Evolutionary conservation across 2,329 filamentous ascomycete genomes (phyloP), one percentile per base, ranked within the genome.

Genomic region (Aspergillus unguis): DNA sequence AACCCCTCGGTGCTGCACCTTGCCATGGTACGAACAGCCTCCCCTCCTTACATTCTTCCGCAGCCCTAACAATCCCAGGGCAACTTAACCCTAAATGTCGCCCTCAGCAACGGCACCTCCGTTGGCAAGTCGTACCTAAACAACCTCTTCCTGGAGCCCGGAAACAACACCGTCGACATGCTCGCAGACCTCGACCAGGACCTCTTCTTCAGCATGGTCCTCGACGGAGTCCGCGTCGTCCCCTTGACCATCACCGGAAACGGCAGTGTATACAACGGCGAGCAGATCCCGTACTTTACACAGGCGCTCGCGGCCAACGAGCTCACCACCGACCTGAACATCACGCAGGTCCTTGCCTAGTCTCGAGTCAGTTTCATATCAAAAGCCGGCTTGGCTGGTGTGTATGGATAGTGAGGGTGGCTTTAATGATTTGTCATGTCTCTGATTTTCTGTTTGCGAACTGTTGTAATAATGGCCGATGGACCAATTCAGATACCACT

Each of bases 1-100:
- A 86, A 85, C 63, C 82, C 82, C 0, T 81, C 80, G 2, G 73
- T 82, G 50, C 71, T 84, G 68, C 81, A 77, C 4, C 68, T 85
- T 51, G 68, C 72, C 40, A 73, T 85, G 74, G 73, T 75, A 67
- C 17, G 55, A 32, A 25, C 31, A 11, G 5, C 5, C 25, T 9
- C 8, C 28, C 35, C 9, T 9, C 6, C 4, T 7, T 9, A 26
- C 52, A 17, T 9, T 25, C 37, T 1, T 31, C 29, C 17, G 9
- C 42, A 36, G 5, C 5, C 31, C 31, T 44, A 28, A 54, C 58
- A 44, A 35, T 50, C 5, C 17, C 41, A 72, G 62, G 83, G 82
- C 53, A 82, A 84, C 57, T 72, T 85, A 1, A 81, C 80, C 7
- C 70, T 85, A 60, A 67, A 77, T 56, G 75, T 85, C 54, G 72